These are phyloP conservation scores for Alisma plantagoaquatica DNA, from an alignment of 106 monocot species.

Conservation along the genomic window DNA sequence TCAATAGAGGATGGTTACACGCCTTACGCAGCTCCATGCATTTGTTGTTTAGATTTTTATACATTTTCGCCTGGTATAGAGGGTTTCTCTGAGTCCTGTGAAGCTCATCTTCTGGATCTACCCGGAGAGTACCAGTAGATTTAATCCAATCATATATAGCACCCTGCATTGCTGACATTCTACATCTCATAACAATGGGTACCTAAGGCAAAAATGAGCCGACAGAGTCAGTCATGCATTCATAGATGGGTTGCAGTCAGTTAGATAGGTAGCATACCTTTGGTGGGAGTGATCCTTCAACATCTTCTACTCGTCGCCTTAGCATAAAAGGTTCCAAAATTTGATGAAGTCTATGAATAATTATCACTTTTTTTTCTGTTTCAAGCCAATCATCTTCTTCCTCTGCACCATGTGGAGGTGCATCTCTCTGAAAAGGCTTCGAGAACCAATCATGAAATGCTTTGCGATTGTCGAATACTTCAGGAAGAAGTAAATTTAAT, in stretches of 20 bases:
- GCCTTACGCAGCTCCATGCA: constrained; percentile 97
- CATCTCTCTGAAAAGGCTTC: constrained; percentile 93
- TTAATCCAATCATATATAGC: constrained; percentile 98
- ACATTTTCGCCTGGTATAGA: constrained; percentile 67
- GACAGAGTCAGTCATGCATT: no score
- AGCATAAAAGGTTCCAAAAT: constrained; percentile 98
- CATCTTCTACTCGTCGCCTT: constrained; percentile 91
- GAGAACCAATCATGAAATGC: constrained; percentile 99
- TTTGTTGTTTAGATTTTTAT: constrained; percentile 93
- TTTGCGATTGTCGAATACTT: constrained; percentile 94
- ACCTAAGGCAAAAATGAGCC: no score
- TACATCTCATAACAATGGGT: constrained; percentile 81
- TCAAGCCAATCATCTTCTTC: constrained; percentile 99
- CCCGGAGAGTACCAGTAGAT: constrained; percentile 82
- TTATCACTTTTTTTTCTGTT: constrained; percentile 95
- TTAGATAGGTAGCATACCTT: no score
- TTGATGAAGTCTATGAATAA: constrained; percentile 96
- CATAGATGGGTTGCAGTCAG: no score
- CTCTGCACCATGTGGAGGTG: constrained; percentile 47
- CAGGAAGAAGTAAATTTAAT: constrained; percentile 89
- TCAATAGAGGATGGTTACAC: constrained; percentile 92
- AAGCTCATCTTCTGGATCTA: constrained; percentile 91
- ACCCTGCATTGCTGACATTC: constrained; percentile 94
- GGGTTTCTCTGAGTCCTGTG: constrained; percentile 64
- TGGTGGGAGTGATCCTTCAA: constrained; percentile 88